These are phyloP conservation scores for Grigorovia transvaalensis DNA, from an alignment of 805 yeast species.

Conservation along the genomic window DNA sequence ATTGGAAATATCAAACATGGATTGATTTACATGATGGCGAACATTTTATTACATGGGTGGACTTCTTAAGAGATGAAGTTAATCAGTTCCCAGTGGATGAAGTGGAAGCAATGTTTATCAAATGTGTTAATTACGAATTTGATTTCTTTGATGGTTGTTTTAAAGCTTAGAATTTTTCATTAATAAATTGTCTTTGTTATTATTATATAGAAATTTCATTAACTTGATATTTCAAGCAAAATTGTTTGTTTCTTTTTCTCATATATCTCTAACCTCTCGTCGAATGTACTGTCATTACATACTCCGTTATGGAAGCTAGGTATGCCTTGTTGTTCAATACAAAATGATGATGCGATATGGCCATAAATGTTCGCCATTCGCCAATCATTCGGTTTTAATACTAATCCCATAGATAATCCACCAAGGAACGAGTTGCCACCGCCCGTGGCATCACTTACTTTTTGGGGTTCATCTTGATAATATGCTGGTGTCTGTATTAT, in stretches of 20 bases:
- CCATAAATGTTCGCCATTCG: slow-evolving; percentile 53
- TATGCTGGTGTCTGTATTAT: slow-evolving; percentile 59
- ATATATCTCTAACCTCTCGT: slow-evolving; percentile 37
- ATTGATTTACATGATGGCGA: slow-evolving; percentile 41
- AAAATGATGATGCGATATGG: slow-evolving; percentile 66
- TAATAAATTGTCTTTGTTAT: too few species aligned
- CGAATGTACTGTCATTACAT: slow-evolving; percentile 53
- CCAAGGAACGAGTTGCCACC: slow-evolving; percentile 91
- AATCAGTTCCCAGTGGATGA: slow-evolving; percentile 17
- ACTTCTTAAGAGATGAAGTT: slow-evolving; percentile 36
- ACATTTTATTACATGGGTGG: slow-evolving; percentile 39
- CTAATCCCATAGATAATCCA: slow-evolving; percentile 56
- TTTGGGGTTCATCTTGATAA: slow-evolving; percentile 36
- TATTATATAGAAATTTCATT: slow-evolving; percentile 5
- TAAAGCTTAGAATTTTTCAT: slow-evolving; percentile 10
- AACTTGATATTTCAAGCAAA: background rate
- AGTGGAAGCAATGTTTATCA: slow-evolving; percentile 18
- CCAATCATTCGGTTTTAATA: slow-evolving; percentile 37
- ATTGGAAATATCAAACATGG: slow-evolving; percentile 43
- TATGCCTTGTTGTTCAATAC: slow-evolving; percentile 73
- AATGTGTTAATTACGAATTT: slow-evolving; percentile 33
- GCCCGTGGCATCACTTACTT: slow-evolving; percentile 84
- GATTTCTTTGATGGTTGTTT: slow-evolving; percentile 42
- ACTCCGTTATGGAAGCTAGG: slow-evolving; percentile 36
- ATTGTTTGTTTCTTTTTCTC: background rate